Conservation (phyloP, 257 asterid species). For the Euphrasia confusa region DNA sequence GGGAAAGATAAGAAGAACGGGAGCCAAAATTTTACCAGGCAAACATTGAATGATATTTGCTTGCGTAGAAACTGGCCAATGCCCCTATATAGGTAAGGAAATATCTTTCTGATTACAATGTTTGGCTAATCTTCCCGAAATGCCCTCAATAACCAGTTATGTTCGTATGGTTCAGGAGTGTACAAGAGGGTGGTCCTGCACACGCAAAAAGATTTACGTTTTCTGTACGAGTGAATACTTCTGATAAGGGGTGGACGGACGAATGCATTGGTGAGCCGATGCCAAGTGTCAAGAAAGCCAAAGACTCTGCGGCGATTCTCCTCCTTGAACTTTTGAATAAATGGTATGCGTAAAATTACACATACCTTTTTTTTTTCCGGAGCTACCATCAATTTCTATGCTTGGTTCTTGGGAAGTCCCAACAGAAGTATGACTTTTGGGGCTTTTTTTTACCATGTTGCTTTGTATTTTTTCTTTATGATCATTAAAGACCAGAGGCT, state of each 20-base stretch:
- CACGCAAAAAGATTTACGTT: conserved; percentile 93
- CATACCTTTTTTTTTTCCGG: conserved; percentile 16
- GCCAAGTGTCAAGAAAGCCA: conserved; percentile 98
- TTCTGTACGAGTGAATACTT: conserved; percentile 79
- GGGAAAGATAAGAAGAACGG: conserved; percentile 64
- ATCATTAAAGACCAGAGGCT: background rate
- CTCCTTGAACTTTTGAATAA: conserved; percentile 73
- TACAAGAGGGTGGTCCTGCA: conserved; percentile 96
- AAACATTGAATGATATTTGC: conserved; percentile 91
- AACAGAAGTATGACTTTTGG: background rate
- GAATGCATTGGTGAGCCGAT: conserved; percentile 95
- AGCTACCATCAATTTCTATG: conserved; percentile 12
- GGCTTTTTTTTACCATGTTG: background rate
- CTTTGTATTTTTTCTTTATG: conserved; percentile 1
- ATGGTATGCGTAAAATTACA: conserved; percentile 44
- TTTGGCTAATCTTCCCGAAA: background rate
- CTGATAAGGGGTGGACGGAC: conserved; percentile 89
- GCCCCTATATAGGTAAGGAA: conserved; percentile 75
- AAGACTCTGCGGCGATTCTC: conserved; percentile 90
- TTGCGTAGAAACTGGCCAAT: conserved; percentile 95
- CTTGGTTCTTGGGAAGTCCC: conserved; percentile 5
- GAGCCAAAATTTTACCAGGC: conserved; percentile 83
- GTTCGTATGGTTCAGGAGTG: conserved; percentile 43
- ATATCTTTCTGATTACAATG: background rate
- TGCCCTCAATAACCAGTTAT: background rate